phyloP scores from a whole-genome alignment of 306 rosid genomes.

The Vigna angularis region DNA sequence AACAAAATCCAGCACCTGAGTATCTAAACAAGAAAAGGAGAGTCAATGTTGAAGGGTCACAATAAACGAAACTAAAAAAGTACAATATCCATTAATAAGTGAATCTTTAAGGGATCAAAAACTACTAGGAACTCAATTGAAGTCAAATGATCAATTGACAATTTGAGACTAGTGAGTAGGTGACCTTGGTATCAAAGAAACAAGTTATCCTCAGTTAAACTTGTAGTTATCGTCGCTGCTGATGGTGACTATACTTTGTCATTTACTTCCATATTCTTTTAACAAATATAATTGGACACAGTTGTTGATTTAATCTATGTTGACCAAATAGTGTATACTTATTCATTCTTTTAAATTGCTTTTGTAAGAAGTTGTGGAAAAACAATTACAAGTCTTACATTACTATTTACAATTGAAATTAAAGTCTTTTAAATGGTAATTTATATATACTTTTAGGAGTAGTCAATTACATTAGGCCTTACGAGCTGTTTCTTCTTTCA shows the following conservation, averaged over 20 bases:
- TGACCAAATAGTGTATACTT: neutral
- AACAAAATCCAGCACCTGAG: neutral
- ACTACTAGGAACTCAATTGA: neutral
- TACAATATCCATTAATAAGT: slow-evolving; percentile 1
- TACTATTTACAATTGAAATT: neutral
- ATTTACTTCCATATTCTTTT: neutral
- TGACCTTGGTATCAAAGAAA: neutral
- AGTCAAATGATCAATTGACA: slow-evolving; percentile 3
- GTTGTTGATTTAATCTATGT: neutral
- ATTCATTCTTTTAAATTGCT: neutral
- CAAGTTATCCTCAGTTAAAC: neutral
- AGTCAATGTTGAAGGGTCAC: neutral
- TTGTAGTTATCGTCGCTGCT: neutral
- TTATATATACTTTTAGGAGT: neutral
- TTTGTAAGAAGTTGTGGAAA: neutral
- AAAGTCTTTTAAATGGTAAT: neutral
- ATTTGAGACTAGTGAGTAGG: neutral
- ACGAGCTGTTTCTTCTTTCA: too few relatives aligned
- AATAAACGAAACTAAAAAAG: neutral
- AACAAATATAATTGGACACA: neutral
- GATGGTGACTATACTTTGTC: neutral
- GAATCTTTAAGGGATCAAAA: slow-evolving; percentile 1
- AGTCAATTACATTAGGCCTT: too few relatives aligned
- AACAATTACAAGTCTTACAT: neutral
- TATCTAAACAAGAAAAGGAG: neutral